Base-by-base conservation (phyloP, 1,284 basidiomycete species). In the Boletellus dicymbophilus region DNA sequence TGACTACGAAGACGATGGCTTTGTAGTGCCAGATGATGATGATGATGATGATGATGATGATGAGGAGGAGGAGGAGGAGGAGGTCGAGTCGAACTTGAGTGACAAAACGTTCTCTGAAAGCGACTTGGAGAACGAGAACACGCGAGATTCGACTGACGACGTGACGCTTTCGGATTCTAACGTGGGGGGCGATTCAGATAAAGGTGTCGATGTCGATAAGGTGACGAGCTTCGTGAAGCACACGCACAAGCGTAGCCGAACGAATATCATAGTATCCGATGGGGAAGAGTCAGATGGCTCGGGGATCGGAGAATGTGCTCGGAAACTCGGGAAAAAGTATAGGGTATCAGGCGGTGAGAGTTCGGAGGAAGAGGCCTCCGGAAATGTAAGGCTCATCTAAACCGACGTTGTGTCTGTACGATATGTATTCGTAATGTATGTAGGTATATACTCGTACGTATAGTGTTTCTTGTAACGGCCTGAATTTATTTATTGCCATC, bases 21-120 rank as follows among this genome's bases (percentile, higher is more conserved):
- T 61, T 21, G n/a, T 54, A 9, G 33, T 40, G 33, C 36, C 59
- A 7, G 61, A 59, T 23, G 20, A 15, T 3, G 53, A 52, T 0
- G 42, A 46, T 1, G 4, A 15, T 0, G 49, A 49, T 13, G n/a
- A n/a, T n/a, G n/a, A n/a, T n/a, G n/a, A n/a, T n/a, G n/a, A n/a
- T n/a, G n/a, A n/a, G n/a, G n/a, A n/a, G n/a, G 6, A 15, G 30
- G 10, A 15, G n/a, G 31, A 23, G 7, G 30, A 47, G 26, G 36
- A 25, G 16, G 30, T 22, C 10, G 10, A 47, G 25, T 26, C 6
- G 8, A 23, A 21, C 3, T 18, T 5, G 6, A 16, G n/a, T 18
- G 28, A 38, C 2, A 25, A 45, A 11, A 34, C 31, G 2, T 3
- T 8, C 4, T 22, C 26, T 38, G 36, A 46, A 0, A 22, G 6